Evolutionary conservation across 805 yeast species (phyloP).

Genomic region (Candida pseudoglaebosa): DNA sequence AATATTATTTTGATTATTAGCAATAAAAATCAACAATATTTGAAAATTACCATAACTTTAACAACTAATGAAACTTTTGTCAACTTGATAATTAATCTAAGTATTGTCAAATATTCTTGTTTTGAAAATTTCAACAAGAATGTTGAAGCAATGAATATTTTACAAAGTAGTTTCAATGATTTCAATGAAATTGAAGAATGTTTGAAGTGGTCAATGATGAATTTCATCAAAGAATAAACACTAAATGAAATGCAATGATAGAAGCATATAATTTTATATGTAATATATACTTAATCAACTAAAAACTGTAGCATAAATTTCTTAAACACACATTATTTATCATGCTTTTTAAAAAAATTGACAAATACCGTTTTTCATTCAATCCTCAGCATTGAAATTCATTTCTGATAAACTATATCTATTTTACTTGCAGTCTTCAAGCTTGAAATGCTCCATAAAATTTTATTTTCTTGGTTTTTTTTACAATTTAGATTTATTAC

Average conservation of each 20-base stretch:
- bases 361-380: too few relatives aligned
- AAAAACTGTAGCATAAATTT: too few relatives aligned
- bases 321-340: too few relatives aligned
- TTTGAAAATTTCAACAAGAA: constrained; percentile 23
- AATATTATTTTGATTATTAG: constrained; percentile 21
- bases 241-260: not conserved
- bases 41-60: constrained; percentile 27
- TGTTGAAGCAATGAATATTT: constrained; percentile 32
- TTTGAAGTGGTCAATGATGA: constrained; percentile 48
- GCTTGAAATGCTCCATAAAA: too few relatives aligned
- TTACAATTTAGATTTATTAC: too few relatives aligned
- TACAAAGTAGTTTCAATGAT: constrained; percentile 48
- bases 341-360: too few relatives aligned
- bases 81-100: constrained; percentile 33
- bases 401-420: too few relatives aligned
- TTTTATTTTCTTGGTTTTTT: too few relatives aligned
- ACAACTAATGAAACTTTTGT: constrained; percentile 41
- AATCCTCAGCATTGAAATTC: too few relatives aligned
- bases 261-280: not conserved
- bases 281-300: too few relatives aligned
- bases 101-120: constrained; percentile 26
- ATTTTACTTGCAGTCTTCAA: too few relatives aligned
- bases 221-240: constrained; percentile 17
- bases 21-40: constrained; percentile 13
- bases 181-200: constrained; percentile 52